Evolutionary conservation across 352 stramenopile genomes (phyloP).

Genomic region (Phytophthora brassicae): DNA sequence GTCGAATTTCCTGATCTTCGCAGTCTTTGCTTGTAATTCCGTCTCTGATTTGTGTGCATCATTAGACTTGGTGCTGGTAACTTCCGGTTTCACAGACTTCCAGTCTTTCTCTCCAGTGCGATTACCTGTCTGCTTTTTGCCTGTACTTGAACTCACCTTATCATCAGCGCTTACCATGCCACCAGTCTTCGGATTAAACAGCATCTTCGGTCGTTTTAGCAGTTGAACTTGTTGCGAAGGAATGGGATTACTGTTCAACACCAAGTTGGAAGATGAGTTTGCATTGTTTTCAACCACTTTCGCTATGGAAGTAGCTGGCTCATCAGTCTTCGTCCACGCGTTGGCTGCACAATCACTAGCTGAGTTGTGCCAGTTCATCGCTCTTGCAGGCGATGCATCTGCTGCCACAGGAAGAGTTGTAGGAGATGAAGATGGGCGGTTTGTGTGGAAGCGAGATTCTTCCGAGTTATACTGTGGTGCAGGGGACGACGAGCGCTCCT

Average conservation of each 20-base stretch:
- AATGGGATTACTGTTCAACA: constrained; percentile 12
- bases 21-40: constrained; percentile 7
- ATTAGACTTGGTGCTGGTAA: not conserved
- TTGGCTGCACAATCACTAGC: not conserved
- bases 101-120: constrained; percentile 8
- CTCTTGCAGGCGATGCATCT: constrained; percentile 2
- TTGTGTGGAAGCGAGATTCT: not conserved
- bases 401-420: not conserved
- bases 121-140: constrained; percentile 12
- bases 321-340: constrained; percentile 13
- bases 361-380: constrained; percentile 12
- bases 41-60: not conserved
- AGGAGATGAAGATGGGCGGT: not conserved
- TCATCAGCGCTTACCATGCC: constrained; percentile 52
- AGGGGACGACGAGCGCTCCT: constrained; percentile 6
- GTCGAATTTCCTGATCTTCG: not conserved
- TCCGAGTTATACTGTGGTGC: not conserved
- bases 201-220: constrained; percentile 66
- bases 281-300: constrained; percentile 12
- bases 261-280: constrained; percentile 22
- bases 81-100: not conserved
- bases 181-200: constrained; percentile 74
- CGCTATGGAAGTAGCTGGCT: constrained; percentile 6
- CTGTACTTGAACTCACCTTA: not conserved
- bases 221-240: constrained; percentile 46